Base-by-base conservation (phyloP, 2,329 filamentous ascomycete species). In the Alternaria rosae region DNA sequence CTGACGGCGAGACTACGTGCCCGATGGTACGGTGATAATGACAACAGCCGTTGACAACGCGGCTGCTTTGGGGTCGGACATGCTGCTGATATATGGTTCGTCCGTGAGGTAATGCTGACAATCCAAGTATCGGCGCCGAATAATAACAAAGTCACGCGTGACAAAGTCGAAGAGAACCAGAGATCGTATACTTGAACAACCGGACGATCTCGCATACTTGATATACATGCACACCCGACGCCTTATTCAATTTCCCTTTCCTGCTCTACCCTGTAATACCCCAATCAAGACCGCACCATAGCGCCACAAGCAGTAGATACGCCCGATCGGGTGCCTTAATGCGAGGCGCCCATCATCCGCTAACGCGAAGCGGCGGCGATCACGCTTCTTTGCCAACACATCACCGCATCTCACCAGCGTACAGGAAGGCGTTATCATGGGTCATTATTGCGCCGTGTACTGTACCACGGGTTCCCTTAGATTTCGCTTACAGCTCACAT, bases 31-130 rank as follows among this genome's bases (percentile, higher is more conserved):
- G 0, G 64, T 66, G 58, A 70, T 65, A 38, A 65, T 70, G 30
- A 70, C 64, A 12, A 70, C 60, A 1, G 64, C 68, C 15, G 60
- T 69, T 3, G 66, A 70, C 12, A 69, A 26, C 6, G 68, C 68
- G n/a, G 68, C 66, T 5, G 66, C 62, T 59, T 69, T 67, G 11
- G 64, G 64, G 35, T 61, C 62, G 20, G 64, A 61, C 60, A 66
- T 69, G 15, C 41, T 59, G n/a, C 2, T 28, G 21, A 13, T 11
- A 7, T 23, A 13, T 30, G n/a, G n/a, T 5, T 23, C 17, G 20
- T 35, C 50, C 26, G 17, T 13, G 8, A 12, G 9, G 28, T 35
- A 2, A 23, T n/a, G 20, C 20, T 35, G 4, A 25, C 13, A 1
- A 3, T 51, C 15, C 6, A 11, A 3, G 23, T n/a, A 7, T 35